These are phyloP conservation scores for Excoecaria cochinchinensis DNA, from an alignment of 345 rosid species.

Conservation along the genomic window DNA sequence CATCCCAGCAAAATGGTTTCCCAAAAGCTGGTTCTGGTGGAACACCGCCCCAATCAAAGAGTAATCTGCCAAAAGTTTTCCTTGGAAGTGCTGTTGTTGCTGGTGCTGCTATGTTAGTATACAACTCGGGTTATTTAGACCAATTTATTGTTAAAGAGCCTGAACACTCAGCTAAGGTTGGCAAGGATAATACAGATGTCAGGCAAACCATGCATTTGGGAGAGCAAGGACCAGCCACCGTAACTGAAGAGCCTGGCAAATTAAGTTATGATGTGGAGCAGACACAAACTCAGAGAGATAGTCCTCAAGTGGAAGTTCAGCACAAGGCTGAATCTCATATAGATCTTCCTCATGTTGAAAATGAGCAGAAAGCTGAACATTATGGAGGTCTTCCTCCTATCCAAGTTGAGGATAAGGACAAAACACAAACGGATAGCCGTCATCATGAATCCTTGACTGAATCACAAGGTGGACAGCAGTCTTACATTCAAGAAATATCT, in stretches of 20 bases:
- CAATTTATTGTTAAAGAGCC: conserved; percentile 38
- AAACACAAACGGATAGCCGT: conserved; percentile 16
- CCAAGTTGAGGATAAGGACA: conserved; percentile 10
- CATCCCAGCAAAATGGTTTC: conserved; percentile 43
- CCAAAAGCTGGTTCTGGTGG: conserved; percentile 41
- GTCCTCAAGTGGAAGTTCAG: conserved; percentile 19
- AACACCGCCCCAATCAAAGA: conserved; percentile 45
- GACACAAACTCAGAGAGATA: conserved; percentile 15
- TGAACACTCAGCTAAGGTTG: conserved; percentile 28
- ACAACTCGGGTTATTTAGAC: conserved; percentile 63
- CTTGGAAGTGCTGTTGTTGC: conserved; percentile 51
- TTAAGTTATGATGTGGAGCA: conserved; percentile 25
- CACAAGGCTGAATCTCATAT: conserved; percentile 26
- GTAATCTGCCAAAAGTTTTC: conserved; percentile 39
- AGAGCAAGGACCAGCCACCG: conserved; percentile 37
- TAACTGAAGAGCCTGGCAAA: conserved; percentile 35
- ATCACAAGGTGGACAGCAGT: conserved; percentile 25
- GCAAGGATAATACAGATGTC: conserved; percentile 22
- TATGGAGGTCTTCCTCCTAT: conserved; percentile 23
- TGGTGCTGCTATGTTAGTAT: conserved; percentile 51
- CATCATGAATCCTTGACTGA: conserved; percentile 35
- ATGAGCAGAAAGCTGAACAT: conserved; percentile 14
- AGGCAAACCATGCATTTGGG: conserved; percentile 20
- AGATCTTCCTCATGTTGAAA: conserved; percentile 20
- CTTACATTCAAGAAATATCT: conserved; percentile 31